A percentile compares a stretch with the other conserved stretches of the same genome.
Conservation (phyloP, 2,329 filamentous ascomycete species). For the Beauveria medogensis region DNA sequence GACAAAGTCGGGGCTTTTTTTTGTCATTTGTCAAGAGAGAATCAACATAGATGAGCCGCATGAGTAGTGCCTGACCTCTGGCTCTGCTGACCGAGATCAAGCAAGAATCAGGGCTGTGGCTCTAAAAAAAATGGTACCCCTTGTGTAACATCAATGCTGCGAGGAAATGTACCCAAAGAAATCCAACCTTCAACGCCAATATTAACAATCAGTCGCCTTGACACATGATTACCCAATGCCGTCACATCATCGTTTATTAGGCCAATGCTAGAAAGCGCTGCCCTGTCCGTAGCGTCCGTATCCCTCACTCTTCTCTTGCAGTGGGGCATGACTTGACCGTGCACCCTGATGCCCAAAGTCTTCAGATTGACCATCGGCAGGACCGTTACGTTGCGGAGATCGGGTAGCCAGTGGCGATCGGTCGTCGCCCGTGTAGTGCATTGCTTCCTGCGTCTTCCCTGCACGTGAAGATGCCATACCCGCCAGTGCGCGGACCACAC, state of each 20-base stretch:
- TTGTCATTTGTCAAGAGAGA: neutral
- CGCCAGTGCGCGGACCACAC: conserved; percentile 56
- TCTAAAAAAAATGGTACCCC: neutral
- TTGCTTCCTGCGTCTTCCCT: conserved; percentile 44
- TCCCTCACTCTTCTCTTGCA: conserved; percentile 27
- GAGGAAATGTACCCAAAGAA: neutral
- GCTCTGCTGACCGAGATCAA: neutral
- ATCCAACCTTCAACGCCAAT: neutral
- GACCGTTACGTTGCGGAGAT: conserved; percentile 15
- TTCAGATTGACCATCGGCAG: conserved; percentile 15
- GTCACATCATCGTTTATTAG: neutral
- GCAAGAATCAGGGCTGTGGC: neutral
- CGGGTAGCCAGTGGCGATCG: conserved; percentile 21
- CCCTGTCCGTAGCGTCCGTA: conserved; percentile 25
- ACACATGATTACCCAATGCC: neutral
- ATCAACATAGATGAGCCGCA: neutral
- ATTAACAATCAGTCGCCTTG: neutral
- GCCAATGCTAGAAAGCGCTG: neutral
- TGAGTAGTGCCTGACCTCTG: neutral
- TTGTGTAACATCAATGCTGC: neutral
- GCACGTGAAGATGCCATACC: conserved; percentile 54
- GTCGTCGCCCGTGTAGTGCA: conserved; percentile 26
- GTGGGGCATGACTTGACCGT: conserved; percentile 18
- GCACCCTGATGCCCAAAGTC: conserved; percentile 22
- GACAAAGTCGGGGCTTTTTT: neutral